Base-by-base conservation (phyloP, 2,329 filamentous ascomycete genomes). In the Exserohilum rostratum region DNA sequence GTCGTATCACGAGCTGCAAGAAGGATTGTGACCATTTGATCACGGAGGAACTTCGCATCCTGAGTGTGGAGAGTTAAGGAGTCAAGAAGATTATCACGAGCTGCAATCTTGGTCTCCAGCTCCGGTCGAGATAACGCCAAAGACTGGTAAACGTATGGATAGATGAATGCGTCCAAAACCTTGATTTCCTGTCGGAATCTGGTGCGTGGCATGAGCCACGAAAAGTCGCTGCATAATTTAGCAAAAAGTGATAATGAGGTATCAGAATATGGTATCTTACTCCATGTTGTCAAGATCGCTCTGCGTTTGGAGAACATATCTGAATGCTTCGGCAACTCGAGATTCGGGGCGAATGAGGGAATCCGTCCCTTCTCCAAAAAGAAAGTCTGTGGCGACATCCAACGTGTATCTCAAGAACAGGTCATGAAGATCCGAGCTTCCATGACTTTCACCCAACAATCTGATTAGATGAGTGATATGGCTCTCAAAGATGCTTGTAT, bases 1-100 rank as follows among this genome's bases (percentile, higher is more conserved):
- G 66, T 72, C 5, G 73, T 71, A 42, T 76, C 73, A 22, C 67
- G 70, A n/a, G 64, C 72, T 7, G 73, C 70, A 15, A 73, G 57
- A 12, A 76, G 66, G 30, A 75, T 61, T 55, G 72, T 72, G 22
- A 74, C 57, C 5, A 73, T 60, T 29, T 76, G 68, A 42, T 54
- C 57, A 42, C 70, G 68, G 44, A 75, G 57, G 3, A 47, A 34
- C 1, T 43, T 51, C 12, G 31, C 54, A 48, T 71, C 52, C 7
- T 40, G n/a, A 3, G 62, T 66, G 38, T 50, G n/a, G 29, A 58
- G 46, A 30, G 62, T 44, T 10, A 74, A 55, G 15, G 65, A 62
- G 33, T 67, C 35, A 6, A 70, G 61, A 52, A 75, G 63, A 7
- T 66, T 57, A 54, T 67, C 68, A 20, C 63, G 56, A 42, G 40